Evolutionary conservation across 257 asterid species (phyloP).

Genomic region (Craterostigma plantagineum): DNA sequence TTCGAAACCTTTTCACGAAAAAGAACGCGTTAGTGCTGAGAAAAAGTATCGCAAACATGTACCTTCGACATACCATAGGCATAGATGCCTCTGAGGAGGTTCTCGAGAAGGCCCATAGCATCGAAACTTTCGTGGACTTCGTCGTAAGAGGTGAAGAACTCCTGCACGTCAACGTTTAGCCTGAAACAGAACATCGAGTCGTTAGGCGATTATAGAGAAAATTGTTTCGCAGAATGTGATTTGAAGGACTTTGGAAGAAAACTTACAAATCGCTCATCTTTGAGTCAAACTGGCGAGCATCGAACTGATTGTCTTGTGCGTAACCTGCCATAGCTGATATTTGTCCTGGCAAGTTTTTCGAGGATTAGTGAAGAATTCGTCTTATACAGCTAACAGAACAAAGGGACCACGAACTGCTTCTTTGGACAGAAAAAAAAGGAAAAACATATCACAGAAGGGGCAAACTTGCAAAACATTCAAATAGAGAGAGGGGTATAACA

Average conservation of each 20-base stretch:
- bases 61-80: conserved; percentile 32
- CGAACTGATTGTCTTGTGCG: conserved; percentile 57
- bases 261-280: conserved; percentile 56
- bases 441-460: too few relatives aligned
- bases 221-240: neutral
- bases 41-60: too few relatives aligned
- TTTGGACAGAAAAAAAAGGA: too few relatives aligned
- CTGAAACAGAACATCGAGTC: conserved; percentile 11
- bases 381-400: too few relatives aligned
- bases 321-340: conserved; percentile 54
- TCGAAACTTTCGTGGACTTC: conserved; percentile 41
- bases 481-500: too few relatives aligned
- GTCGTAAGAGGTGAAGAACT: conserved; percentile 34
- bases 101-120: conserved; percentile 39
- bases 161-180: conserved; percentile 34
- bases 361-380: too few relatives aligned
- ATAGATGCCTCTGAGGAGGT: conserved; percentile 45
- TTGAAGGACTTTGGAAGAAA: neutral
- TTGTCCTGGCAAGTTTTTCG: too few relatives aligned
- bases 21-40: too few relatives aligned
- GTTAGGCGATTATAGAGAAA: neutral
- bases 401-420: too few relatives aligned
- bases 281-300: conserved; percentile 39
- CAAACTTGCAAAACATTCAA: too few relatives aligned
- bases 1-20: conserved; percentile 47